These are phyloP conservation scores for Chrysanthemum lavandulifolium DNA, from an alignment of 129 eudicot genomes.

Conservation along the genomic window DNA sequence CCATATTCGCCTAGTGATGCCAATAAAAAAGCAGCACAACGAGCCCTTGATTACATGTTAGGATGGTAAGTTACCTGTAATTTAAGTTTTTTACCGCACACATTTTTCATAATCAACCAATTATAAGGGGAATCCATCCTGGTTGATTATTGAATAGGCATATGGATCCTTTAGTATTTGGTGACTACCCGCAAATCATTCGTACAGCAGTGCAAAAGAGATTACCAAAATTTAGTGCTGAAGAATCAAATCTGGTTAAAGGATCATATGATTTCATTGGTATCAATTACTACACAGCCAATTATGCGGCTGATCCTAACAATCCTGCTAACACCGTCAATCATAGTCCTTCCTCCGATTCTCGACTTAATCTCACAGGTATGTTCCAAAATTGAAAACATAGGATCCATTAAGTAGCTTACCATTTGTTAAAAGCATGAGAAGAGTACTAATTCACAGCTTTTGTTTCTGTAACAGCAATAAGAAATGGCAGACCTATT, in stretches of 20 bases:
- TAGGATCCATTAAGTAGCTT: background rate
- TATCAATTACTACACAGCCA: conserved; percentile 37
- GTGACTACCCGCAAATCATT: conserved; percentile 38
- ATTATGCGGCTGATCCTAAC: conserved; percentile 15
- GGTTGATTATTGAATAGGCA: conserved; percentile 20
- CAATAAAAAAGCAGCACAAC: conserved; percentile 19
- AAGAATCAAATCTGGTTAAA: conserved; percentile 28
- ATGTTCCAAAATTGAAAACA: background rate
- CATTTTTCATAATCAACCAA: background rate
- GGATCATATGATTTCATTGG: conserved; percentile 42
- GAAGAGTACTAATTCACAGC: background rate
- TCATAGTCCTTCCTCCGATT: conserved; percentile 27
- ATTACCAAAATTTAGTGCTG: conserved; percentile 32
- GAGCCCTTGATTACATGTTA: conserved; percentile 40
- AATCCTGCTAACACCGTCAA: conserved; percentile 4
- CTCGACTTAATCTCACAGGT: conserved; percentile 16
- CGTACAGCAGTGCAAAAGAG: conserved; percentile 20
- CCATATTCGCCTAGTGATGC: conserved; percentile 16
- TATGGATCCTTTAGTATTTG: conserved; percentile 36
- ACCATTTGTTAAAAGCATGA: too few relatives aligned
- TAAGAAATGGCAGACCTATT: conserved; percentile 23
- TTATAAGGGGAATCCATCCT: background rate
- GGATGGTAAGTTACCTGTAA: conserved; percentile 34
- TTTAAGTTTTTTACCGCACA: background rate
- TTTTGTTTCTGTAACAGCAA: background rate